These are phyloP conservation scores for Xerocomellus chrysenteron DNA, from an alignment of 768 basidiomycete species.

Conservation along the genomic window DNA sequence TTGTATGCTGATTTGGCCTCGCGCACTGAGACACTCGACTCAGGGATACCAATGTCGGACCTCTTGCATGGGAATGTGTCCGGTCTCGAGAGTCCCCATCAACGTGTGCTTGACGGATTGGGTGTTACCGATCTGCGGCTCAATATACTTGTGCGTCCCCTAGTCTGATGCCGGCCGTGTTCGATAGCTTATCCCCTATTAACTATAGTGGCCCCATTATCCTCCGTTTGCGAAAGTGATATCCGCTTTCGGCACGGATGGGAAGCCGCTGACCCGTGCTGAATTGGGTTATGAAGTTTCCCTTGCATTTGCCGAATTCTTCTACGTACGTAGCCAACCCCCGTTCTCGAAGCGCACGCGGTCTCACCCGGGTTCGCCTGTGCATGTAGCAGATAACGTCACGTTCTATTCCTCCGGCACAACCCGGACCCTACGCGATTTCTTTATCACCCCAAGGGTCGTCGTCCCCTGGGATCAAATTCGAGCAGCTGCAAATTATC, in stretches of 20 bases:
- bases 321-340: slow-evolving; percentile 21
- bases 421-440: slow-evolving; percentile 22
- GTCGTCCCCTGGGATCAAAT: slow-evolving; percentile 18
- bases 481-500: slow-evolving; percentile 25
- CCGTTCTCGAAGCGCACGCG: not conserved
- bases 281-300: slow-evolving; percentile 29
- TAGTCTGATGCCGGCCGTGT: not conserved
- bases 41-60: slow-evolving; percentile 28
- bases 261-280: slow-evolving; percentile 21
- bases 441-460: slow-evolving; percentile 7
- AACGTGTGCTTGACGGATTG: slow-evolving; percentile 23
- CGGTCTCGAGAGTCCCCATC: slow-evolving; percentile 17
- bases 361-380: slow-evolving; percentile 2
- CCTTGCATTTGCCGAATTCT: slow-evolving; percentile 31
- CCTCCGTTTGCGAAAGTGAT: slow-evolving; percentile 23
- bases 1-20: not conserved
- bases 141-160: slow-evolving; percentile 23
- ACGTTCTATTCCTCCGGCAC: slow-evolving; percentile 4
- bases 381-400: slow-evolving; percentile 20
- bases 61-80: slow-evolving; percentile 22
- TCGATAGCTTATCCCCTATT: not conserved
- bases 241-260: slow-evolving; percentile 20
- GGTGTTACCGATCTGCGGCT: slow-evolving; percentile 15
- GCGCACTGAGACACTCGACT: not conserved
- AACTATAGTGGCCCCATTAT: slow-evolving; percentile 27